phyloP scores from a whole-genome alignment of 1,284 basidiomycete species.

The Tausonia pullulans region DNA sequence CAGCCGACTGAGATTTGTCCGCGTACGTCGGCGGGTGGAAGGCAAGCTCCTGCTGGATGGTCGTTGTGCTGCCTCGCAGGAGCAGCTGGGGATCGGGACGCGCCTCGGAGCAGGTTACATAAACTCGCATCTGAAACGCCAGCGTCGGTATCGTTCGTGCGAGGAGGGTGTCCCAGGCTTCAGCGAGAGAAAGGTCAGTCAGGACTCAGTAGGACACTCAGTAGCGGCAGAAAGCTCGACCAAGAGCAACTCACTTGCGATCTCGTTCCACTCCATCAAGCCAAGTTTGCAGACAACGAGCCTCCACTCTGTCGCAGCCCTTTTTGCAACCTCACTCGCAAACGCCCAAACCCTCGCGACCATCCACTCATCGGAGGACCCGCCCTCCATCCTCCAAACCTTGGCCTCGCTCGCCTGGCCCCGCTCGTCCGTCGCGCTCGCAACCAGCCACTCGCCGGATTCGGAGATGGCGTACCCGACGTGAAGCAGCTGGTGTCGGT shows the following conservation, averaged over 20 bases:
- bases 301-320: slow-evolving; percentile 64
- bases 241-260: slow-evolving; percentile 47
- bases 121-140: slow-evolving; percentile 18
- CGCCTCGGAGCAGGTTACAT: slow-evolving; percentile 17
- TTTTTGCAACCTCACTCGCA: slow-evolving; percentile 46
- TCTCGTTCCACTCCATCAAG: slow-evolving; percentile 45
- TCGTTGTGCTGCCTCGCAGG: not conserved
- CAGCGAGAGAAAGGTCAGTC: slow-evolving; percentile 14
- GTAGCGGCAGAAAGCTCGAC: not conserved
- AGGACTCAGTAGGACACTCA: slow-evolving; percentile 3
- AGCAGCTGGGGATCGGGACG: slow-evolving; percentile 4
- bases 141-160: slow-evolving; percentile 5
- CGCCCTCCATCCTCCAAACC: slow-evolving; percentile 43
- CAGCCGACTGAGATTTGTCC: not conserved
- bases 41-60: not conserved
- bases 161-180: slow-evolving; percentile 55
- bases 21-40: not conserved
- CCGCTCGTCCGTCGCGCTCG: slow-evolving; percentile 60
- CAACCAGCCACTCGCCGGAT: slow-evolving; percentile 60
- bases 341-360: slow-evolving; percentile 49
- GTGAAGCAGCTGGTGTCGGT: slow-evolving; percentile 59
- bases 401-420: slow-evolving; percentile 58
- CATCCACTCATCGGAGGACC: slow-evolving; percentile 25
- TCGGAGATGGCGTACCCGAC: slow-evolving; percentile 53
- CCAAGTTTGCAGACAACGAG: slow-evolving; percentile 58